Evolutionary conservation across 2,329 filamentous ascomycete genomes (phyloP).

Genomic region (Fusarium subtropicale): DNA sequence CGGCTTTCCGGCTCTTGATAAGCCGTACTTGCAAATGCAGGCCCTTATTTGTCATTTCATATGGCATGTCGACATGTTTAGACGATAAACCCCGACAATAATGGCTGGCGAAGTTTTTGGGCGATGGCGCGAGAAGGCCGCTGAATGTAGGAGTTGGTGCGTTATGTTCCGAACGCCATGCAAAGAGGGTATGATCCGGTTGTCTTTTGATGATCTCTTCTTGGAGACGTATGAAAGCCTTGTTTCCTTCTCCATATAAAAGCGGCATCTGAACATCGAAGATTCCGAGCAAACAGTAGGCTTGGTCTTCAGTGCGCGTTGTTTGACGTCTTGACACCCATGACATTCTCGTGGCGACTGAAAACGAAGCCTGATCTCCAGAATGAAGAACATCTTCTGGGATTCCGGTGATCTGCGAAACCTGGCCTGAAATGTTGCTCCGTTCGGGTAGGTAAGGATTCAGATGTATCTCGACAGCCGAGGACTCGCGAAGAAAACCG

Average conservation of each 20-base stretch:
- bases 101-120: background rate
- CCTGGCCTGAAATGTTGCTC: conserved; percentile 36
- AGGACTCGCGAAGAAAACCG: background rate
- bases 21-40: conserved; percentile 8
- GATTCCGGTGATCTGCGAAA: conserved; percentile 43
- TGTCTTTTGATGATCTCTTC: conserved; percentile 51
- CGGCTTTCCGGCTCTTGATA: background rate
- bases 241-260: conserved; percentile 52
- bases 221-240: conserved; percentile 51
- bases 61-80: conserved; percentile 7
- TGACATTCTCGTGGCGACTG: conserved; percentile 49
- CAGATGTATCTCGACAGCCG: background rate
- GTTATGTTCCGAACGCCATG: conserved; percentile 30
- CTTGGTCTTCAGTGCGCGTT: conserved; percentile 48
- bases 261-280: conserved; percentile 54
- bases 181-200: conserved; percentile 53
- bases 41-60: conserved; percentile 25
- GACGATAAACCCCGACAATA: background rate
- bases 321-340: conserved; percentile 51
- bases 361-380: conserved; percentile 23
- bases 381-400: conserved; percentile 19
- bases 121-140: conserved; percentile 19
- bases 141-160: background rate
- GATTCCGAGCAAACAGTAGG: conserved; percentile 52
- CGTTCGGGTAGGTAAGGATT: conserved; percentile 36